These are phyloP conservation scores for Ceratocystis ficicola DNA, from an alignment of 2,329 filamentous ascomycete genomes.

Conservation along the genomic window DNA sequence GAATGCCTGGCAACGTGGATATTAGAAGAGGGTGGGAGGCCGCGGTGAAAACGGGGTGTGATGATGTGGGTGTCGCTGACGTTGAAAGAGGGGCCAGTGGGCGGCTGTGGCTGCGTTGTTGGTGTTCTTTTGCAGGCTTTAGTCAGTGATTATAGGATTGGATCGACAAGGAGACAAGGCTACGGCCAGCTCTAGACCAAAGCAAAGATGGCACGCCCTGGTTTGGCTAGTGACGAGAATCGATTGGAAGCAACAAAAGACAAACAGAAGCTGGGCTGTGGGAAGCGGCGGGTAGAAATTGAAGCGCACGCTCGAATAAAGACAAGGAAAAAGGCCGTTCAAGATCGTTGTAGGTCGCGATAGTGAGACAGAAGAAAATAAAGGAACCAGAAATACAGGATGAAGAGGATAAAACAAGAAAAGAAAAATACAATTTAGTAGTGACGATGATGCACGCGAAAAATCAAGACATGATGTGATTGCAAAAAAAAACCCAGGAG, in stretches of 20 bases:
- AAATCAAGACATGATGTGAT: conserved; percentile 5
- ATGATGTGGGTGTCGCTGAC: background rate
- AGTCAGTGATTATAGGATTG: background rate
- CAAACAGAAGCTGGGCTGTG: background rate
- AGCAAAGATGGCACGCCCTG: background rate
- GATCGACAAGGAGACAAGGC: background rate
- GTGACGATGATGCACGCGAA: background rate
- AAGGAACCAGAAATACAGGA: conserved; percentile 2
- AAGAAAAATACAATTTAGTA: background rate
- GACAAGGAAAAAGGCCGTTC: background rate
- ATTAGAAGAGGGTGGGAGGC: background rate
- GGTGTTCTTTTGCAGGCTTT: background rate
- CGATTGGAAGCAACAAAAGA: background rate
- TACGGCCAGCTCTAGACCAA: background rate
- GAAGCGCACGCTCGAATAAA: background rate
- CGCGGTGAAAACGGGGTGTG: background rate
- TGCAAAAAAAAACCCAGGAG: background rate
- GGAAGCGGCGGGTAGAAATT: background rate
- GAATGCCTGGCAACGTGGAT: background rate
- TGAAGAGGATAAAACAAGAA: background rate
- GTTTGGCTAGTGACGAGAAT: background rate
- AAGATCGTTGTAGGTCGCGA: background rate
- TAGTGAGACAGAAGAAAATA: conserved; percentile 11
- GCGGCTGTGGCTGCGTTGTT: background rate
- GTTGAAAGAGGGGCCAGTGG: background rate